phyloP scores from a whole-genome alignment of 495 filamentous ascomycete species.

The Neurospora sp. region DNA sequence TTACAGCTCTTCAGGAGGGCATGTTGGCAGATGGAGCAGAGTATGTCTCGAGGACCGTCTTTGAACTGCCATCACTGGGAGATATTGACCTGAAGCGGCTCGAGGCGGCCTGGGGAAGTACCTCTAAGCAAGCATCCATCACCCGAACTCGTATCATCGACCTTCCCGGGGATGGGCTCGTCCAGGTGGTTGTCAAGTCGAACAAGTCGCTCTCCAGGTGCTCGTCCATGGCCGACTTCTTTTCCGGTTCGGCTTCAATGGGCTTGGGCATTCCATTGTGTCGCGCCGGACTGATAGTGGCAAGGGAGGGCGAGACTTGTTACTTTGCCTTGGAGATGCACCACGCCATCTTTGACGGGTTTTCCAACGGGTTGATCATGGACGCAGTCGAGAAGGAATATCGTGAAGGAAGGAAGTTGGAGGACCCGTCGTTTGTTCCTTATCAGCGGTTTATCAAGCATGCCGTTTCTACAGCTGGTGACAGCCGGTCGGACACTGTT shows the following conservation, averaged over 20 bases:
- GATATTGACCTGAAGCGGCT: slow-evolving; percentile 33
- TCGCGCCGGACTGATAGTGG: background rate
- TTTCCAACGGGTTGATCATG: background rate
- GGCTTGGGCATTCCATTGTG: background rate
- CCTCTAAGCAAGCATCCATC: slow-evolving; percentile 27
- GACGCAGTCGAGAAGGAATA: background rate
- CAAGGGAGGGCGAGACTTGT: background rate
- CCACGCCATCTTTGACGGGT: slow-evolving; percentile 58
- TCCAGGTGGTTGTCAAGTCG: slow-evolving; percentile 6
- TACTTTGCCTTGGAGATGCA: slow-evolving; percentile 49
- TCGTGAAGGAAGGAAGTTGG: background rate
- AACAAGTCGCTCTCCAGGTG: background rate
- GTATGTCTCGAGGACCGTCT: slow-evolving; percentile 33
- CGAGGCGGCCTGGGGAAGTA: slow-evolving; percentile 39
- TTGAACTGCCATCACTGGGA: slow-evolving; percentile 24
- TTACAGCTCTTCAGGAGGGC: slow-evolving; percentile 45
- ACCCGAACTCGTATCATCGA: slow-evolving; percentile 57
- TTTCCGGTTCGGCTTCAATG: background rate
- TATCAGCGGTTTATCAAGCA: background rate
- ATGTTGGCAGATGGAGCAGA: slow-evolving; percentile 8
- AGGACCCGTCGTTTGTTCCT: background rate
- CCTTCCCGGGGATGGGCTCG: background rate
- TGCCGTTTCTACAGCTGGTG: background rate
- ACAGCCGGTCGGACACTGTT: background rate
- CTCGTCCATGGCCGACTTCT: background rate